Evolutionary conservation across 148 eudicot species (phyloP), one percentile per base, ranked within the genome.

Genomic region (Polygonum maritimum): DNA sequence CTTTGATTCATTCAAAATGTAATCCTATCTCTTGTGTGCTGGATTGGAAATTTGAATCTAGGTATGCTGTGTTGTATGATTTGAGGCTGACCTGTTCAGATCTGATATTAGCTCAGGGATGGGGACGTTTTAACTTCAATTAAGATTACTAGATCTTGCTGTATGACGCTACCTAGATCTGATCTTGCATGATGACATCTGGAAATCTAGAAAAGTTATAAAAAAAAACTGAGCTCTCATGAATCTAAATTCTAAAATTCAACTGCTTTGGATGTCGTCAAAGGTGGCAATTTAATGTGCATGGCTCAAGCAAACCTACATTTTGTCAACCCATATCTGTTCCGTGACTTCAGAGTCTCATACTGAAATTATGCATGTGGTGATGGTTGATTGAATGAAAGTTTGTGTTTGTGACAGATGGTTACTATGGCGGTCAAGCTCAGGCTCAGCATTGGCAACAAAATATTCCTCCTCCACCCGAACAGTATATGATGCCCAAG

Each of bases 391-490:
- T 44, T 21, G 22, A 72, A n/a, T 14, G 13, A 3, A 26, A 13
- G 9, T n/a, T 36, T 76, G 2, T 76, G 41, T 62, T 76, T 21
- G 8, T 81, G 73, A 36, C 79, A 95, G 98, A 85, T 81, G 94
- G 88, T 41, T 86, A 85, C 7, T 86, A 89, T 78, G 94, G 85
- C 62, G 87, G 80, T 33, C 91, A 76, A 60, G 87, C 75, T 62
- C 90, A 95, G 71, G 87, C 75, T 62, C 90, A 95, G 71, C 87
- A 88, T 2, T 95, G 96, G 98, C 97, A 94, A 76, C 89, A 94
- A 51, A 85, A 74, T 47, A 89, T 85, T 60, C 83, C 87, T 18
- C 87, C 90, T 44, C 96, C 92, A 47, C 87, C 88, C 7, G 85
- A 82, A n/a, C 82, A 87, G 79, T 90, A 92, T 80, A 83, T 87